phyloP scores from a whole-genome alignment of 345 rosid genomes.

The Passiflora organensis region DNA sequence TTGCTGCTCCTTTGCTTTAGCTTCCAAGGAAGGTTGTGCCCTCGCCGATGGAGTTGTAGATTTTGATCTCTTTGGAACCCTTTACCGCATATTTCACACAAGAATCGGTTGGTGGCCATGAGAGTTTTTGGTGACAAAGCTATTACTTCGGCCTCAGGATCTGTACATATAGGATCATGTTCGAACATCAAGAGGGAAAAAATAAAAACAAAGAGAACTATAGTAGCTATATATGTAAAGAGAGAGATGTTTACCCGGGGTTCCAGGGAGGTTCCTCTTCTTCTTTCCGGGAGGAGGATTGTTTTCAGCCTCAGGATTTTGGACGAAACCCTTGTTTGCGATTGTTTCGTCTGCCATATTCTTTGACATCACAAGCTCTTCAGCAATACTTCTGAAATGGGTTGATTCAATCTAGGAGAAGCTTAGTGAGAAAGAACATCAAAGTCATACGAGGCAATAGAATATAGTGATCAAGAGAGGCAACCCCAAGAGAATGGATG shows the following conservation, averaged over 20 bases:
- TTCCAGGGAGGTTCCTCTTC: slow-evolving; percentile 97
- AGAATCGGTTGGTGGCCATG: slow-evolving; percentile 95
- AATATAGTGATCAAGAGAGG: slow-evolving; percentile 17
- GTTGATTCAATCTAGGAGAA: slow-evolving; percentile 10
- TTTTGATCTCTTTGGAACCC: slow-evolving; percentile 98
- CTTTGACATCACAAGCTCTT: slow-evolving; percentile 10
- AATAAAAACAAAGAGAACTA: not conserved
- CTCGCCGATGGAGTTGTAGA: slow-evolving; percentile 87
- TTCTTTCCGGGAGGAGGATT: slow-evolving; percentile 54
- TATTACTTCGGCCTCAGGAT: slow-evolving; percentile 98
- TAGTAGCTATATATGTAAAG: not conserved
- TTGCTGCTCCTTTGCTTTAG: slow-evolving; percentile 86
- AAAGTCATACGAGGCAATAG: slow-evolving; percentile 2
- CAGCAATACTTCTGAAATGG: slow-evolving; percentile 7
- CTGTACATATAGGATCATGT: slow-evolving; percentile 24
- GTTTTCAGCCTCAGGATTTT: slow-evolving; percentile 28
- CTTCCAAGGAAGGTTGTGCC: slow-evolving; percentile 99
- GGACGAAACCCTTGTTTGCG: slow-evolving; percentile 37
- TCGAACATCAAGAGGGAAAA: not conserved
- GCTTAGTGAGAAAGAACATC: slow-evolving; percentile 2
- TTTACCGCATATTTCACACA: slow-evolving; percentile 92
- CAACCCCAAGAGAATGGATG: slow-evolving; percentile 17
- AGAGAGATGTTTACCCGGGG: slow-evolving; percentile 54
- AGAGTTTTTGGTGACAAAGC: slow-evolving; percentile 93
- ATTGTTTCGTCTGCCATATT: slow-evolving; percentile 42